Conservation (phyloP, 306 rosid genomes). For the Medicago ruthenica region DNA sequence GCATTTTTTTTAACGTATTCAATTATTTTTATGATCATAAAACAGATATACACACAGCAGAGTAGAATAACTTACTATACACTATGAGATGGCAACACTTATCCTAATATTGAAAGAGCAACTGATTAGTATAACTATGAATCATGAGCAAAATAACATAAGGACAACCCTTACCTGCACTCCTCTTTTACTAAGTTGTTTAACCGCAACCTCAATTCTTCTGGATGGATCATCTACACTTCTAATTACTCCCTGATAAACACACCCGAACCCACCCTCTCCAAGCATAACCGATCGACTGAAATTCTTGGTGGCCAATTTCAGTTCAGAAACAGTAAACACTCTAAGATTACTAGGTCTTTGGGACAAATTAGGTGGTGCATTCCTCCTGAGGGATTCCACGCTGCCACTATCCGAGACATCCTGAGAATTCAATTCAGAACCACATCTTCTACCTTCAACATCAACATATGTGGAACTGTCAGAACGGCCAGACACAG, state of each 20-base stretch:
- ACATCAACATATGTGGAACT: slow-evolving; percentile 54
- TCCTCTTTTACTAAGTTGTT: slow-evolving; percentile 93
- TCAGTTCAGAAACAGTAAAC: slow-evolving; percentile 80
- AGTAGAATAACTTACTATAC: slow-evolving; percentile 16
- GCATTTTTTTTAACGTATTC: background rate
- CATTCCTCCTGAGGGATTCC: slow-evolving; percentile 69
- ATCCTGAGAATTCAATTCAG: slow-evolving; percentile 70
- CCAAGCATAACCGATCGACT: slow-evolving; percentile 87
- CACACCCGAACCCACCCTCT: slow-evolving; percentile 98
- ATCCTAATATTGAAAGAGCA: slow-evolving; percentile 4
- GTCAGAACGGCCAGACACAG: slow-evolving; percentile 50
- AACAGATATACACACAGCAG: background rate
- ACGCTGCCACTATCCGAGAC: slow-evolving; percentile 69
- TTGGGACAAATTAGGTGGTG: slow-evolving; percentile 71
- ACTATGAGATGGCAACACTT: slow-evolving; percentile 11
- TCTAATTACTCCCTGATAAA: slow-evolving; percentile 71
- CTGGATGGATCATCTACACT: slow-evolving; percentile 65
- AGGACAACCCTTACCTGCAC: slow-evolving; percentile 67
- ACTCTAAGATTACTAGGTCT: slow-evolving; percentile 83
- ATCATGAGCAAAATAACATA: slow-evolving; percentile 14
- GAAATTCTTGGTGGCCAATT: slow-evolving; percentile 81
- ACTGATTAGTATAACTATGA: background rate
- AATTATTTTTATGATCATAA: slow-evolving; percentile 1
- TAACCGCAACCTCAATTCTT: slow-evolving; percentile 83
- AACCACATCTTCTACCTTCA: slow-evolving; percentile 67